Evolutionary conservation across 164 flowering plant genomes (phyloP).

Genomic region (Cinnamomum chago): DNA sequence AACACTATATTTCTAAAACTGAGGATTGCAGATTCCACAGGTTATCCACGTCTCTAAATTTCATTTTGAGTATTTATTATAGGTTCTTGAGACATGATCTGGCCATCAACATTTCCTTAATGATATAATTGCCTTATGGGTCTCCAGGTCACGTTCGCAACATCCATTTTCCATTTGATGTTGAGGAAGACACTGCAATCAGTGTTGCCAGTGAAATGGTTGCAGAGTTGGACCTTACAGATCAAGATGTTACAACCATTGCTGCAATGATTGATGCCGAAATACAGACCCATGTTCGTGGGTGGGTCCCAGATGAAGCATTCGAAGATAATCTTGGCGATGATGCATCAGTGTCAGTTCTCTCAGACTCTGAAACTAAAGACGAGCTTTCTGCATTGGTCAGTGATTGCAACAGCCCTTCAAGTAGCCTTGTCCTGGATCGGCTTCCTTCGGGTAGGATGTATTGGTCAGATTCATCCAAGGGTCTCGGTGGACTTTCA

Average conservation of each 20-base stretch:
- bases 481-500: slow-evolving; percentile 36
- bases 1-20: slow-evolving; percentile 79
- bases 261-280: slow-evolving; percentile 86
- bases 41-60: slow-evolving; percentile 28
- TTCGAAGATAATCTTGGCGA: slow-evolving; percentile 24
- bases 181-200: slow-evolving; percentile 66
- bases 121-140: not conserved
- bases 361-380: slow-evolving; percentile 25
- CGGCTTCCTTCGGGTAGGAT: slow-evolving; percentile 70
- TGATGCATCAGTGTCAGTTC: slow-evolving; percentile 21
- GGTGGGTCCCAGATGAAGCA: slow-evolving; percentile 48
- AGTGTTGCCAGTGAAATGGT: slow-evolving; percentile 99
- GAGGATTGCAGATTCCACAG: slow-evolving; percentile 71
- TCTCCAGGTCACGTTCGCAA: slow-evolving; percentile 74
- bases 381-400: slow-evolving; percentile 29
- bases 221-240: slow-evolving; percentile 79
- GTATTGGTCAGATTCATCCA: slow-evolving; percentile 78
- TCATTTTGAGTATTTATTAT: slow-evolving; percentile 5
- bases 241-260: slow-evolving; percentile 83
- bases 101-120: not conserved
- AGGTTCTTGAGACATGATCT: not conserved
- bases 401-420: slow-evolving; percentile 21
- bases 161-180: slow-evolving; percentile 91
- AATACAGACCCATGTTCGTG: slow-evolving; percentile 60
- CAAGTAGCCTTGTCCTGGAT: slow-evolving; percentile 41